Percentiles rank a stretch among this genome's conserved stretches.
Conservation (phyloP, 768 basidiomycete genomes). For the Phanerochaete sordida region DNA sequence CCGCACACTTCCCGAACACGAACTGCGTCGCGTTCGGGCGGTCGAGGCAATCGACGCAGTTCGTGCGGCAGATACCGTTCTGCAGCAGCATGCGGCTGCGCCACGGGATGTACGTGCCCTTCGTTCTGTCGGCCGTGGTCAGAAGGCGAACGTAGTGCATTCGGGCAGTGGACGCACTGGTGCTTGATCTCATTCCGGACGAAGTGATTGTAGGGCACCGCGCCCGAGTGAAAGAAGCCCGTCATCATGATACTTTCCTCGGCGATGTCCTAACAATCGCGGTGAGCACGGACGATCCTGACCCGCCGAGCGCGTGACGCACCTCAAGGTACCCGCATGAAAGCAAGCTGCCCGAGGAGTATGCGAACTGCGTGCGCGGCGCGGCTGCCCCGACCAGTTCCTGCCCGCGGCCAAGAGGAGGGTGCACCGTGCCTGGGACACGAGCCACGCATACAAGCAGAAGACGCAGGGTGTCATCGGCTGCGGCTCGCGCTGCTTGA, state of each 20-base stretch:
- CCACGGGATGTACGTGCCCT: slow-evolving; percentile 41
- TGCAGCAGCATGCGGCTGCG: slow-evolving; percentile 75
- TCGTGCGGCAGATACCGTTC: slow-evolving; percentile 88
- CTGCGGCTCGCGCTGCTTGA: slow-evolving; percentile 78
- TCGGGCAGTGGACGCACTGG: slow-evolving; percentile 31
- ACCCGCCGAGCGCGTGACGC: neutral
- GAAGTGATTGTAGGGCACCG: slow-evolving; percentile 76
- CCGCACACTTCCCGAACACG: slow-evolving; percentile 91
- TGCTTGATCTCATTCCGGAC: slow-evolving; percentile 42
- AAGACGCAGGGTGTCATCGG: slow-evolving; percentile 83
- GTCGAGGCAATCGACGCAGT: slow-evolving; percentile 97
- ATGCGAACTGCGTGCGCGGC: no score
- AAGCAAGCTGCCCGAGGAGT: no score
- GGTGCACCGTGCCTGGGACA: no score
- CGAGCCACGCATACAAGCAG: no score
- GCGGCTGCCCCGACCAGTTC: no score
- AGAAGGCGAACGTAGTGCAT: no score
- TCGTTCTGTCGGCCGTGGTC: slow-evolving; percentile 19
- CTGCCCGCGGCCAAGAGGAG: no score
- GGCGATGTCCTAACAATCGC: slow-evolving; percentile 65
- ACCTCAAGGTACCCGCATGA: slow-evolving; percentile 68
- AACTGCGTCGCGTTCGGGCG: slow-evolving; percentile 97
- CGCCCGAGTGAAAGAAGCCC: slow-evolving; percentile 92
- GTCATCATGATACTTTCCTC: slow-evolving; percentile 91
- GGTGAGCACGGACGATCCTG: neutral